Conservation (phyloP, 352 stramenopile species). For the Pythium aristosporum region DNA sequence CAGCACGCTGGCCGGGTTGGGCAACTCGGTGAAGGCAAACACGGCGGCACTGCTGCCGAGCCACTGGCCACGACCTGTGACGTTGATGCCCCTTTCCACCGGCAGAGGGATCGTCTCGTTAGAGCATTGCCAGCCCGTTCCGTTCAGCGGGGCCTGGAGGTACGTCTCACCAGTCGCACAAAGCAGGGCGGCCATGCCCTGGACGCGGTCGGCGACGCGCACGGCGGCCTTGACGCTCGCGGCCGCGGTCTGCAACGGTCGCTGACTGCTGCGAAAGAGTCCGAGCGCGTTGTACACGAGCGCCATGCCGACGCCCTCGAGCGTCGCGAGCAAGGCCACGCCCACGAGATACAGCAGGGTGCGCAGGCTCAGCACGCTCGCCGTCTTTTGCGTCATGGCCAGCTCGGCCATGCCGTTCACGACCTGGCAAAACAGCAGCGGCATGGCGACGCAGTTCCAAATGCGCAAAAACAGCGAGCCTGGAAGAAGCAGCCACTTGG, state of each 20-base stretch:
- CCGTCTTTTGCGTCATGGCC: conserved; percentile 37
- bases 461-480: conserved; percentile 44
- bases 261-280: conserved; percentile 26
- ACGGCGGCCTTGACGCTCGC: conserved; percentile 9
- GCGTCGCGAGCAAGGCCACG: conserved; percentile 27
- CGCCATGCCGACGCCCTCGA: conserved; percentile 42
- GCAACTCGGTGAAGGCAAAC: conserved; percentile 8
- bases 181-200: conserved; percentile 40
- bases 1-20: too few relatives aligned
- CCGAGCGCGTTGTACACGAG: conserved; percentile 26
- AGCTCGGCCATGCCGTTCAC: conserved; percentile 46
- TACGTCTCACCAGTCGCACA: conserved; percentile 36
- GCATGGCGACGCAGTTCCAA: conserved; percentile 43
- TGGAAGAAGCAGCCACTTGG: conserved; percentile 44
- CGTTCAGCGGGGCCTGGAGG: conserved; percentile 33
- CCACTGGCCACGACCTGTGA: neutral
- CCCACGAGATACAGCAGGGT: conserved; percentile 34
- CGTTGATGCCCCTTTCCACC: conserved; percentile 24
- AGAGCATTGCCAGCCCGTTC: conserved; percentile 39
- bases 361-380: conserved; percentile 36
- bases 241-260: neutral
- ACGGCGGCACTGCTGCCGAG: conserved; percentile 26
- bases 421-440: conserved; percentile 49
- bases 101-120: conserved; percentile 43
- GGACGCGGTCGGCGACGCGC: conserved; percentile 11